Conservation (phyloP, 768 basidiomycete species). For the Lactarius hengduanensis region DNA sequence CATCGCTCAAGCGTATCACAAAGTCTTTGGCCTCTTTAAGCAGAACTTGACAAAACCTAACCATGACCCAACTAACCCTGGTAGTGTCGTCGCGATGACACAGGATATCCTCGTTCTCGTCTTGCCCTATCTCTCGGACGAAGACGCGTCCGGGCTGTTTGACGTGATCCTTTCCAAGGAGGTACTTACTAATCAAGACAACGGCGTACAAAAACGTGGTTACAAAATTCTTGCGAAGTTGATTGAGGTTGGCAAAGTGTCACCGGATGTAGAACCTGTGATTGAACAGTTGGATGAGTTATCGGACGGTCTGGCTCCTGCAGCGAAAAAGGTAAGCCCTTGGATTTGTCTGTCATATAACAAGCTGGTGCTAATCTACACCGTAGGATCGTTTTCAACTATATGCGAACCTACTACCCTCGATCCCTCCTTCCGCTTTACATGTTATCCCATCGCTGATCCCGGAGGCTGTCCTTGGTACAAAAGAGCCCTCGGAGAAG, state of each 20-base stretch:
- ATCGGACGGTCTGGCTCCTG: slow-evolving; percentile 64
- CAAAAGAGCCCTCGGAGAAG: slow-evolving; percentile 96
- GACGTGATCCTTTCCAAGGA: slow-evolving; percentile 62
- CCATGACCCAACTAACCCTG: slow-evolving; percentile 38
- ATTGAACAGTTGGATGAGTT: slow-evolving; percentile 65
- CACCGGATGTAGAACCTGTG: slow-evolving; percentile 53
- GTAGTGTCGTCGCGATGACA: slow-evolving; percentile 58
- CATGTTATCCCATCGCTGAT: slow-evolving; percentile 87
- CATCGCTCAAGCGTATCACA: slow-evolving; percentile 75
- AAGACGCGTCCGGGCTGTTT: slow-evolving; percentile 65
- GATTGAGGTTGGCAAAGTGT: slow-evolving; percentile 54
- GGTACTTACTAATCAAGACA: slow-evolving; percentile 75
- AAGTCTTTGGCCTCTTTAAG: slow-evolving; percentile 70
- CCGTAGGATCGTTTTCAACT: slow-evolving; percentile 78
- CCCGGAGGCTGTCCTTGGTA: slow-evolving; percentile 91
- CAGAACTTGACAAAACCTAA: slow-evolving; percentile 52
- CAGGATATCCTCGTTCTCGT: slow-evolving; percentile 86
- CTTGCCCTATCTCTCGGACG: slow-evolving; percentile 64
- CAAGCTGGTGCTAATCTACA: not conserved
- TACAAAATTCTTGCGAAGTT: slow-evolving; percentile 84
- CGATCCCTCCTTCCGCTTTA: slow-evolving; percentile 66
- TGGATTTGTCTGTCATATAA: not conserved
- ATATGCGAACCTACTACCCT: slow-evolving; percentile 63
- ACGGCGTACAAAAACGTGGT: slow-evolving; percentile 91
- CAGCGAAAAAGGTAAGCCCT: slow-evolving; percentile 76